Base-by-base conservation (phyloP, 148 eudicot species). In the Nepenthes mirabilis region DNA sequence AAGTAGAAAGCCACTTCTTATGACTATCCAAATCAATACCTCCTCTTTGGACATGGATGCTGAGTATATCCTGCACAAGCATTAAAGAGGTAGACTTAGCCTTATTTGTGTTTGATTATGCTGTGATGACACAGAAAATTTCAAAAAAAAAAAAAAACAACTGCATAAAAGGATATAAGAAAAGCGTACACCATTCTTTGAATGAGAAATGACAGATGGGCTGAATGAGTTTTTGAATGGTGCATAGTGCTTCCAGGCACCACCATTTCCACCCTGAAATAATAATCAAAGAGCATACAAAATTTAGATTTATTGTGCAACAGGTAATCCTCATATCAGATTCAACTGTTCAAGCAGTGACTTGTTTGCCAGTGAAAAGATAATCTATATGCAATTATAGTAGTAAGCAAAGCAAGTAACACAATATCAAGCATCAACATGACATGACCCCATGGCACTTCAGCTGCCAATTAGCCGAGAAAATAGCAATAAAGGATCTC, bases 1-100 rank as follows among this genome's bases (percentile, higher is more conserved):
- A 80, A 34, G 87, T 75, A 12, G 96, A 86, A 72, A 93, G 85
- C 98, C 98, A 93, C 62, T 74, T 60, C 51, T 81, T 74, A 74
- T 93, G 96, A 63, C 71, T 75, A 35, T 89, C 95, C 4, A 58
- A 52, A 79, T 93, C 94, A 63, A 83, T 61, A 51, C 98, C 98
- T 65, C 96, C 98, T 53, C 85, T 80, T 57, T 89, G 75, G 33
- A 88, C 64, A 68, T 62, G 81, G 72, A 88, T 79, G 68, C 89
- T 80, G 49, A 78, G 54, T 43, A 93, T 5, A 77, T 93, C 98
- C 98, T 93, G 85, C 54, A 71, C 50, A 68, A 60, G 62, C 9
- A 62, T 51, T 14, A 55, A 37, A 36, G 7, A 55, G 52, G 3
- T 49, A 49, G 14, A 6, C 14, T 49, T 49, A 3, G 3, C 6